These are phyloP conservation scores for Centella asiatica DNA, from an alignment of 129 eudicot species.

Conservation along the genomic window DNA sequence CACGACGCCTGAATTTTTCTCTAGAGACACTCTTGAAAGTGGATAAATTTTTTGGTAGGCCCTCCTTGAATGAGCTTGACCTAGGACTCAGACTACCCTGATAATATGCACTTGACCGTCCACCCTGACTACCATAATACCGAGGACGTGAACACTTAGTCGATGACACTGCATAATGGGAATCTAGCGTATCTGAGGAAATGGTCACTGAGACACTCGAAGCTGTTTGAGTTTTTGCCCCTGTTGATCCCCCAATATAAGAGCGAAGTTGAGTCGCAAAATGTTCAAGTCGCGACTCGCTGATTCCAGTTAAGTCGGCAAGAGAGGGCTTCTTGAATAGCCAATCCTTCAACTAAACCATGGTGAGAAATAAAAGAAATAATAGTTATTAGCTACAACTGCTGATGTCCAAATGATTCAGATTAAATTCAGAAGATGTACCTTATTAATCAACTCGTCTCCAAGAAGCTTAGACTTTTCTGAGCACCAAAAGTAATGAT, in stretches of 20 bases:
- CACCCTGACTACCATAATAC: slow-evolving; percentile 27
- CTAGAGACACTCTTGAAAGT: slow-evolving; percentile 36
- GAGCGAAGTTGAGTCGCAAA: slow-evolving; percentile 66
- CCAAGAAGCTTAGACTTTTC: slow-evolving; percentile 86
- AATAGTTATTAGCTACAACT: neutral
- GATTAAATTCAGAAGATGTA: slow-evolving; percentile 12
- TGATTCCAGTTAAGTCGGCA: slow-evolving; percentile 74
- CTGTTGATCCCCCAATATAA: slow-evolving; percentile 38
- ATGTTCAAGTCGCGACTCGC: slow-evolving; percentile 76
- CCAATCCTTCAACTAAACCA: slow-evolving; percentile 65
- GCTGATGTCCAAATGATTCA: neutral
- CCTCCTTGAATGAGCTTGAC: slow-evolving; percentile 59
- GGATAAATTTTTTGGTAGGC: slow-evolving; percentile 30
- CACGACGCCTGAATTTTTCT: slow-evolving; percentile 43
- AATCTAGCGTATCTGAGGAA: slow-evolving; percentile 19
- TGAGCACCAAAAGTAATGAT: slow-evolving; percentile 77
- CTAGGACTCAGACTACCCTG: slow-evolving; percentile 66
- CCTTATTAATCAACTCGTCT: slow-evolving; percentile 72
- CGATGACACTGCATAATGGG: slow-evolving; percentile 24
- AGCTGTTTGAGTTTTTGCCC: slow-evolving; percentile 25
- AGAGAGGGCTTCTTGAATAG: slow-evolving; percentile 61
- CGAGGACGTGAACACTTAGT: slow-evolving; percentile 42
- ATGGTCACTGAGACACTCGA: slow-evolving; percentile 13
- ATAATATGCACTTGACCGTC: slow-evolving; percentile 21
- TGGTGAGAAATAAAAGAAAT: neutral